Conservation (phyloP, 139 green algal species). For the Chlamydomonas urium region DNA sequence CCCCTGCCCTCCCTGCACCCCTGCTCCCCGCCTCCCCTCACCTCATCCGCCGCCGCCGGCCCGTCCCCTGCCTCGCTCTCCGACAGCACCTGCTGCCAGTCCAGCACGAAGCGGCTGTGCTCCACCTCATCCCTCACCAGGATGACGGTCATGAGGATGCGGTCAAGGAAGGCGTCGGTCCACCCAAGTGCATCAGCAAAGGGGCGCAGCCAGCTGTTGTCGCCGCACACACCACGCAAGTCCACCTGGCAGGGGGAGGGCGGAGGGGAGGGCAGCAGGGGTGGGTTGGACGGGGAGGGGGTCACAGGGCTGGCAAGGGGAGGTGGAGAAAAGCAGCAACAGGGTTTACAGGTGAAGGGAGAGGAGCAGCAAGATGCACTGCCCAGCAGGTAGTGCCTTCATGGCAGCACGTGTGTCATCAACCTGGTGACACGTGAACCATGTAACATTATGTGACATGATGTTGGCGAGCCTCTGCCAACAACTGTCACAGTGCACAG, state of each 20-base stretch:
- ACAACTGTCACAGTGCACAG: too few species aligned
- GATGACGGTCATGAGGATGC: slow-evolving; percentile 52
- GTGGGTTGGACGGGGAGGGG: neutral
- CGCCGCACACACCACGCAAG: slow-evolving; percentile 39
- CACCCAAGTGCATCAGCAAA: slow-evolving; percentile 32
- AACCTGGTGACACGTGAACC: too few species aligned
- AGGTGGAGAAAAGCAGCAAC: neutral
- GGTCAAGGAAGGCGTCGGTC: slow-evolving; percentile 52
- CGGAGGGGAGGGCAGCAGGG: too few species aligned
- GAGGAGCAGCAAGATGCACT: neutral
- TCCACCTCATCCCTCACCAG: slow-evolving; percentile 47
- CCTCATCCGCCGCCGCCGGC: neutral
- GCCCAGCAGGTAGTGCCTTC: too few species aligned
- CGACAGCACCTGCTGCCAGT: slow-evolving; percentile 39
- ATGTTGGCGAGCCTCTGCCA: too few species aligned
- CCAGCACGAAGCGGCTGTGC: slow-evolving; percentile 46
- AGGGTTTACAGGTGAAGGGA: neutral
- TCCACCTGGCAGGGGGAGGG: slow-evolving; percentile 48
- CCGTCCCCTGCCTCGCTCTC: slow-evolving; percentile 6
- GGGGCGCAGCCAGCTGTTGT: slow-evolving; percentile 35
- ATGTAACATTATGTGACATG: too few species aligned
- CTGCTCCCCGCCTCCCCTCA: neutral
- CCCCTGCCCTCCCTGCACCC: neutral
- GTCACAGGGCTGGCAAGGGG: neutral
- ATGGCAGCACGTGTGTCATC: too few species aligned